Conservation (phyloP, 108 stramenopile genomes). For the Nitzschia inconspicua region DNA sequence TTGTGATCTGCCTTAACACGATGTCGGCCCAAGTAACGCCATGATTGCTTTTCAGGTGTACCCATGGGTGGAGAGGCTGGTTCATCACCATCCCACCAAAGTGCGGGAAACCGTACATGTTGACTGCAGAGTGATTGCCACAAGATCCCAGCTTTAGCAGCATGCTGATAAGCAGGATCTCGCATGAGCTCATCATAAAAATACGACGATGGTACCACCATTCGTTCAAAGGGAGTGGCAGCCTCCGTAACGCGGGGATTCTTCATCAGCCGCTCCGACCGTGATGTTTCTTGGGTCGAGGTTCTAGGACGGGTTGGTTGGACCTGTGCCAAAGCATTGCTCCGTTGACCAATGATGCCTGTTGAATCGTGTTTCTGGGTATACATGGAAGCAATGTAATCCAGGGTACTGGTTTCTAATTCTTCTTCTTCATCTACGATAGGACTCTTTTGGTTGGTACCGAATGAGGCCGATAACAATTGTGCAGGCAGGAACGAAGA, state of each 20-base stretch:
- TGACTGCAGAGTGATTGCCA: constrained; percentile 81
- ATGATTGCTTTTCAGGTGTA: constrained; percentile 21
- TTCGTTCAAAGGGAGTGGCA: constrained; percentile 1
- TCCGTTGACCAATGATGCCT: too few species aligned
- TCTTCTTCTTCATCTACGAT: too few species aligned
- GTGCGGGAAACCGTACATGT: constrained; percentile 71
- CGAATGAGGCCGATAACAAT: too few species aligned
- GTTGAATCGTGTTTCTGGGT: too few species aligned
- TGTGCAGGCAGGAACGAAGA: too few species aligned
- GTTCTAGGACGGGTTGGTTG: too few species aligned
- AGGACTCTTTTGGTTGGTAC: too few species aligned
- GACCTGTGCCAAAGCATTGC: too few species aligned
- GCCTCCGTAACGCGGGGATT: neutral
- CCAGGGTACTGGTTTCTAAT: neutral
- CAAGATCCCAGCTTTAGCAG: constrained; percentile 58
- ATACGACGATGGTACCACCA: neutral
- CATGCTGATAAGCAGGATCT: constrained; percentile 53
- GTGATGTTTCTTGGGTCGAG: too few species aligned
- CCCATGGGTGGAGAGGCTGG: constrained; percentile 36
- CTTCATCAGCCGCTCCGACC: too few species aligned
- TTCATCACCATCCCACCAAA: constrained; percentile 63
- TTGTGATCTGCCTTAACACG: constrained; percentile 52
- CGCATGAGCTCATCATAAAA: neutral
- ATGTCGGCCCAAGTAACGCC: constrained; percentile 67
- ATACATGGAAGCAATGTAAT: too few species aligned